A percentile compares a stretch with the other conserved stretches of the same genome.
Evolutionary conservation across 139 green algal species (phyloP).

Genomic region (Volvox reticuliferus): DNA sequence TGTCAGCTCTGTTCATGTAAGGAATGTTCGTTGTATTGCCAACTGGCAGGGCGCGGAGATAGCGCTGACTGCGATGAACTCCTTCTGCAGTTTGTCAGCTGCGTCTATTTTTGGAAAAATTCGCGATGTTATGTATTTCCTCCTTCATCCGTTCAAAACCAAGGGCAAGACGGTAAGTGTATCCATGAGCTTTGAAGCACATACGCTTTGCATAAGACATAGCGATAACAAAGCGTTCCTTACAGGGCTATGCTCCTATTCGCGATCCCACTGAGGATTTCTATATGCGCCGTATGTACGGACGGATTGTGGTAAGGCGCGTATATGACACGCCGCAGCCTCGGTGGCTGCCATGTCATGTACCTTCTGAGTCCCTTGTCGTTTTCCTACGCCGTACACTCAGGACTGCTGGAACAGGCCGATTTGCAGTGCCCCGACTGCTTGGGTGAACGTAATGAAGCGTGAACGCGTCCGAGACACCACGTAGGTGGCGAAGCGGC

Average conservation of each 20-base stretch:
- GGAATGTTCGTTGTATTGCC: not conserved
- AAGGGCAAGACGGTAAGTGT: not conserved
- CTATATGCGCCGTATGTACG: conserved; percentile 94
- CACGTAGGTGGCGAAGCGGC: conserved; percentile 35
- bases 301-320: conserved; percentile 84
- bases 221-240: not conserved
- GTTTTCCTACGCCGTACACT: not conserved
- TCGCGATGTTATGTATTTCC: conserved; percentile 1
- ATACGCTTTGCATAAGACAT: not conserved
- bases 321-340: not conserved
- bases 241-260: conserved; percentile 92
- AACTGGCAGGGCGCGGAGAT: not conserved
- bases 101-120: conserved; percentile 4
- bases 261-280: conserved; percentile 94
- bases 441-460: conserved; percentile 94
- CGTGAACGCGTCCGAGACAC: conserved; percentile 63
- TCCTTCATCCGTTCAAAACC: not conserved
- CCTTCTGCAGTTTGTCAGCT: not conserved
- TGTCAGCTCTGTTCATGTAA: conserved; percentile 14
- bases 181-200: not conserved
- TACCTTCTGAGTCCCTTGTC: not conserved
- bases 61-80: not conserved
- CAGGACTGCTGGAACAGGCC: conserved; percentile 97
- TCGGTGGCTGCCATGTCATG: not conserved
- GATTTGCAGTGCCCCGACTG: conserved; percentile 89